phyloP scores from a whole-genome alignment of 2,329 filamentous ascomycete genomes.

The Claviceps monticola region DNA sequence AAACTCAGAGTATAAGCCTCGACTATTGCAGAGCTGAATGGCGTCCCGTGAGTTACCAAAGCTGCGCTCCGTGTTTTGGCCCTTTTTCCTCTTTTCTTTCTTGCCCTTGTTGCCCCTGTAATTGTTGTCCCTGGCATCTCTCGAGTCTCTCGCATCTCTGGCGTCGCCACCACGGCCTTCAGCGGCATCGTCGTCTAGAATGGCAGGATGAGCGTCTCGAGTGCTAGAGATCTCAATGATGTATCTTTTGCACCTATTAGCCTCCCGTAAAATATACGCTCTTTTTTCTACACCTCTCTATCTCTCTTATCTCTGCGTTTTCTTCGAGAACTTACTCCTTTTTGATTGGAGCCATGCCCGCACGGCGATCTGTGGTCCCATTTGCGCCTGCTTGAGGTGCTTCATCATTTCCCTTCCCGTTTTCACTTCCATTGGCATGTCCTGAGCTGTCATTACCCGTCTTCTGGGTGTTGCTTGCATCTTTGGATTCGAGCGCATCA shows the following conservation, averaged over 20 bases:
- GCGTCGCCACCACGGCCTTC: constrained; percentile 24
- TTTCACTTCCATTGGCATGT: constrained; percentile 1
- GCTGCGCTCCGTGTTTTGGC: constrained; percentile 68
- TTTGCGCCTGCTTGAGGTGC: constrained; percentile 6
- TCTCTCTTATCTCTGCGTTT: neutral
- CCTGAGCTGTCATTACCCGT: neutral
- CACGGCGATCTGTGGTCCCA: constrained; percentile 20
- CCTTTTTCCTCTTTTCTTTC: constrained; percentile 36
- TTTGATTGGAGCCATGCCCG: constrained; percentile 58
- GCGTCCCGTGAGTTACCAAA: constrained; percentile 72
- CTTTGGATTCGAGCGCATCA: constrained; percentile 10
- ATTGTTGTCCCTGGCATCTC: constrained; percentile 40
- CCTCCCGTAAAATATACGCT: neutral
- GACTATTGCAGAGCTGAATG: constrained; percentile 63
- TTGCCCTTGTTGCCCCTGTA: constrained; percentile 26
- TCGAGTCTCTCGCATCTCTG: constrained; percentile 27
- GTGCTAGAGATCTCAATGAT: constrained; percentile 23
- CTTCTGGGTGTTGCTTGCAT: constrained; percentile 8
- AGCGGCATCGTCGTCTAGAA: constrained; percentile 34
- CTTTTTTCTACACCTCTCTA: neutral
- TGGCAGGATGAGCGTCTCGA: constrained; percentile 12
- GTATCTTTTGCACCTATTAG: constrained; percentile 21
- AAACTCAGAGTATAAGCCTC: constrained; percentile 62
- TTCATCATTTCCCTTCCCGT: constrained; percentile 5
- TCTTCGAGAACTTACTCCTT: constrained; percentile 41